Evolutionary conservation across 257 asterid species (phyloP).

Genomic region (Capsicum baccatum): DNA sequence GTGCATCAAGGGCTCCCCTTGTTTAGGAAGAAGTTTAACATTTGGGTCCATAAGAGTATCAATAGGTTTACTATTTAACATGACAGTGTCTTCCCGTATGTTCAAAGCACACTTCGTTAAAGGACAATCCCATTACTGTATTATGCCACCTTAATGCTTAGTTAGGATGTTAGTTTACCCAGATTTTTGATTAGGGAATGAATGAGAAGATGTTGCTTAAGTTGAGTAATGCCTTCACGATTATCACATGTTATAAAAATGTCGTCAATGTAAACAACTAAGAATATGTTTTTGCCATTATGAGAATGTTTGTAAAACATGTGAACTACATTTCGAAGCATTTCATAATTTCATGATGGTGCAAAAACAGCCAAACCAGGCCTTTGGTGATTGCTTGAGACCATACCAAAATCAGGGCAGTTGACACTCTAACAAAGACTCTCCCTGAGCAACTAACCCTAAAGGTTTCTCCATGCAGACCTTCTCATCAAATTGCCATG

Average conservation of each 20-base stretch:
- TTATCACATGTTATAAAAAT: constrained; percentile 2
- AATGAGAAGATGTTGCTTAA: background rate
- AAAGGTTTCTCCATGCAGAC: constrained; percentile 4
- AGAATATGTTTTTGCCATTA: background rate
- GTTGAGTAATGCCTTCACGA: background rate
- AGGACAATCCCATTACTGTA: background rate
- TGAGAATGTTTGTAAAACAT: background rate
- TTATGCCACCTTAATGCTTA: background rate
- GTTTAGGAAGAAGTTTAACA: background rate
- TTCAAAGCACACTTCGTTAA: background rate
- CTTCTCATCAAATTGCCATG: background rate
- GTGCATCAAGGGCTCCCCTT: background rate
- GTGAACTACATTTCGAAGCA: background rate
- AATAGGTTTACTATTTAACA: background rate
- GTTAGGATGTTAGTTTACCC: background rate
- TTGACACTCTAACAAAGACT: background rate
- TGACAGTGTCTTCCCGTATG: background rate
- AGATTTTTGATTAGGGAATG: constrained; percentile 14
- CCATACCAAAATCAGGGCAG: background rate
- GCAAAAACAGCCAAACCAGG: background rate
- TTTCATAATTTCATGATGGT: background rate
- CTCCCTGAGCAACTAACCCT: constrained; percentile 13
- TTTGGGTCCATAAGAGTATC: background rate
- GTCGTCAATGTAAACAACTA: constrained; percentile 15
- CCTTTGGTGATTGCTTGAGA: background rate